A percentile compares a stretch with the other conserved stretches of the same genome.
These are phyloP conservation scores for Tylopilus sp. DNA, from an alignment of 768 basidiomycete genomes.

Conservation along the genomic window DNA sequence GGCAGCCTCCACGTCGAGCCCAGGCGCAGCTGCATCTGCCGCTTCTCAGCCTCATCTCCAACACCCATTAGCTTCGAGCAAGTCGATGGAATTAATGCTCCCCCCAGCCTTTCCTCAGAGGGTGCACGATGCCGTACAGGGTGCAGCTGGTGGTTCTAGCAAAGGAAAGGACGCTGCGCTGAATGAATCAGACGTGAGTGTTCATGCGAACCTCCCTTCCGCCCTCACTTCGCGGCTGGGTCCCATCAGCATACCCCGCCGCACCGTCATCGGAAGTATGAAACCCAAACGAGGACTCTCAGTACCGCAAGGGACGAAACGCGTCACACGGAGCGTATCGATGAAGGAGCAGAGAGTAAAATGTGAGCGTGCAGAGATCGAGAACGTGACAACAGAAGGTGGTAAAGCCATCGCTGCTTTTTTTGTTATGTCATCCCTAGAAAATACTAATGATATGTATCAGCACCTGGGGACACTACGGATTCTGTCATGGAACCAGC, in stretches of 20 bases:
- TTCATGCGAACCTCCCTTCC: not conserved
- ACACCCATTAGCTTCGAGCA: not conserved
- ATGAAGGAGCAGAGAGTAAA: conserved; percentile 20
- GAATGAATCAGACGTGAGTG: not conserved
- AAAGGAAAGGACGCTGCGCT: not conserved
- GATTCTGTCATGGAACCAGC: not conserved
- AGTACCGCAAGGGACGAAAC: conserved; percentile 10
- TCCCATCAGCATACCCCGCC: not conserved
- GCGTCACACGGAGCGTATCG: conserved; percentile 29
- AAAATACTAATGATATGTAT: conserved; percentile 4
- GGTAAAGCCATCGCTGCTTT: not conserved
- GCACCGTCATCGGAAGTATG: conserved; percentile 7
- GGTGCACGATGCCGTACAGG: not conserved
- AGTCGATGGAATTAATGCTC: conserved; percentile 1
- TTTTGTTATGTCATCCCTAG: not conserved
- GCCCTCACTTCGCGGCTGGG: not conserved
- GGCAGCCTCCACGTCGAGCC: conserved; percentile 2
- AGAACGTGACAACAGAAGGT: conserved; percentile 5
- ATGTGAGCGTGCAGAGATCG: not conserved
- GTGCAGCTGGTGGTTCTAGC: not conserved
- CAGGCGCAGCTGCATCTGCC: not conserved
- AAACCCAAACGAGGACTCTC: conserved; percentile 18
- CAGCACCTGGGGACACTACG: not conserved
- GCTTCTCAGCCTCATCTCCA: conserved; percentile 3
- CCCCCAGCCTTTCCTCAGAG: not conserved